Base-by-base conservation (phyloP, 371 early-diverging fungal genomes). In the Saksenaea vasiformis region DNA sequence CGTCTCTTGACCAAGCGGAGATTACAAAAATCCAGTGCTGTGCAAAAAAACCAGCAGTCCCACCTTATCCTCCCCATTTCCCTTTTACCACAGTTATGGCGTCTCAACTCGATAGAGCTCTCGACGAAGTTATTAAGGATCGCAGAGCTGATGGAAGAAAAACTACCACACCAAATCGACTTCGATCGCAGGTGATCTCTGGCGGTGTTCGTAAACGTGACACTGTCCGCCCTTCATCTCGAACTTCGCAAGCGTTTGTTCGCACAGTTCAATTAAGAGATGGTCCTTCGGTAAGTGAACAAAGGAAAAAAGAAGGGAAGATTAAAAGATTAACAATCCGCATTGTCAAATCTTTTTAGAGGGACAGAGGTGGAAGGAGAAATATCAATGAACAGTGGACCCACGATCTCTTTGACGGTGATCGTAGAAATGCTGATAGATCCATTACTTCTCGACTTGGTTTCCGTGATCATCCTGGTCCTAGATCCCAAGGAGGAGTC, bases 121-220 rank as follows among this genome's bases (percentile, higher is more conserved):
- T 86, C 38, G 86, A 83, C 43, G 82, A 86, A 54, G 83, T 79
- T 28, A 84, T 84, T 55, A 75, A 67, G 58, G 71, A 71, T 15
- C 67, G 75, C 47, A 78, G 71, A 71, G 54, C 47, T 10, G 63
- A 60, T 31, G 70, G 62, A 61, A 72, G 63, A 57, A 57, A 59
- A 43, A 44, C 56, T 26, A 58, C 38, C 56, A 64, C 51, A 67
- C 62, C 38, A 61, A 37, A 60, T 37, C 68, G 65, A 51, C 71
- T 62, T 5, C 67, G 71, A 34, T 65, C 66, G 22, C 62, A 68
- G 58, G 54, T 68, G 38, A 53, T 56, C 11, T 56, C 68, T 28
- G 69, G 69, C 51, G 58, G 65, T 55, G 70, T 75, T 62, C 66
- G 73, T 39, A 78, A 80, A 38, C 61, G 78, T 62, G 36, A 64